Evolutionary conservation across 345 rosid species (phyloP).

Genomic region (Syzygium grande): DNA sequence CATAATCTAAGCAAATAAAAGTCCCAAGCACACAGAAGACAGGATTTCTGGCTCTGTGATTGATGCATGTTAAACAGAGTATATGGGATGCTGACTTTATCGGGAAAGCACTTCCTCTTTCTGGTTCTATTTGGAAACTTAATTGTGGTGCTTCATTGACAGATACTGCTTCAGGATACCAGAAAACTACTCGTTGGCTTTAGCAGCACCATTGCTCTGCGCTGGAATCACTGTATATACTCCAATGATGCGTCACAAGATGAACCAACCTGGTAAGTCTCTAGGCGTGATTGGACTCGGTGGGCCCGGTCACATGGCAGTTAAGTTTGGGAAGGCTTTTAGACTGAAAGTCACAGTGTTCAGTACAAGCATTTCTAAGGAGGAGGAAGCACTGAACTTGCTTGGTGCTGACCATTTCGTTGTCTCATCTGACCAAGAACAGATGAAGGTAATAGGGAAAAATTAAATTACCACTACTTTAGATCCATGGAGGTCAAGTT

Average conservation of each 20-base stretch:
- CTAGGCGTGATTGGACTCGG: slow-evolving; percentile 88
- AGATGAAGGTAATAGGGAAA: slow-evolving; percentile 50
- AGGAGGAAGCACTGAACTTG: slow-evolving; percentile 65
- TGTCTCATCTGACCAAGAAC: slow-evolving; percentile 63
- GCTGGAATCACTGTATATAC: slow-evolving; percentile 86
- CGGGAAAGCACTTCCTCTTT: not conserved
- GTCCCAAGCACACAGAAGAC: not conserved
- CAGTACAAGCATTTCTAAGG: slow-evolving; percentile 79
- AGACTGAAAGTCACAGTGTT: slow-evolving; percentile 75
- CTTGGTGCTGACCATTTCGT: slow-evolving; percentile 71
- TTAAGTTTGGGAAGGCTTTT: slow-evolving; percentile 91
- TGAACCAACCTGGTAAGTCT: slow-evolving; percentile 85
- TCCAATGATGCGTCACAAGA: slow-evolving; percentile 78
- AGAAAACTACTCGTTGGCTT: slow-evolving; percentile 56
- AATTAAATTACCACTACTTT: not conserved
- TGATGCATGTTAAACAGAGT: not conserved
- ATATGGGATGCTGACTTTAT: not conserved
- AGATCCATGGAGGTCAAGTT: not conserved
- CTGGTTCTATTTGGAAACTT: not conserved
- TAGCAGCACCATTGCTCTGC: slow-evolving; percentile 84
- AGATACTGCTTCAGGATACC: slow-evolving; percentile 89
- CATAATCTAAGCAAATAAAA: not conserved
- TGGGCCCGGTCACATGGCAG: slow-evolving; percentile 99
- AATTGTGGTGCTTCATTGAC: not conserved
- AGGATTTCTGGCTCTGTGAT: not conserved